Conservation (phyloP, 1,139 yeast species). For the Saccharomyces hybrid region DNA sequence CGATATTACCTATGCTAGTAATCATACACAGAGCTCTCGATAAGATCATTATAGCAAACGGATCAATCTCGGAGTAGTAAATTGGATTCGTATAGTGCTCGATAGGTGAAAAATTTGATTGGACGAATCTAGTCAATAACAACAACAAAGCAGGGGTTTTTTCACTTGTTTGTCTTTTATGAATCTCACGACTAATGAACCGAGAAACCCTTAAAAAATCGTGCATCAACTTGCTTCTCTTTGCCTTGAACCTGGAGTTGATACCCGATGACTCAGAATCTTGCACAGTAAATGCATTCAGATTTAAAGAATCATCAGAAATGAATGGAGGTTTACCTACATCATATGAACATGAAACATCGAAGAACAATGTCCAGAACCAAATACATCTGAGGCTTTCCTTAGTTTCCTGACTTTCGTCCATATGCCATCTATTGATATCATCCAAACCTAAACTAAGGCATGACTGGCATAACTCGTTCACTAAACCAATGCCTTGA, state of each 20-base stretch:
- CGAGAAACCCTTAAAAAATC: conserved; percentile 12
- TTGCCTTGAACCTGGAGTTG: not conserved
- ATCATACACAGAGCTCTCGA: conserved; percentile 15
- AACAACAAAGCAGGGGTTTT: conserved; percentile 6
- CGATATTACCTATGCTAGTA: conserved; percentile 13
- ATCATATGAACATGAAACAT: conserved; percentile 22
- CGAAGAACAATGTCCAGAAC: conserved; percentile 24
- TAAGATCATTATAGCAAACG: conserved; percentile 14
- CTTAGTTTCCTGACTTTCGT: conserved; percentile 6
- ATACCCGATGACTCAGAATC: not conserved
- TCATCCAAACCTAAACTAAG: conserved; percentile 14
- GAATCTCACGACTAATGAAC: conserved; percentile 9
- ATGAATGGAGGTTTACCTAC: conserved; percentile 23
- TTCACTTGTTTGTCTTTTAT: conserved; percentile 4
- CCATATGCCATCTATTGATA: conserved; percentile 12
- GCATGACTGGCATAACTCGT: conserved; percentile 11
- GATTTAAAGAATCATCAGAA: conserved; percentile 13
- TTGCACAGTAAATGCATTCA: conserved; percentile 5
- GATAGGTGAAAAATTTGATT: conserved; percentile 9
- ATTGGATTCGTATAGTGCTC: conserved; percentile 10
- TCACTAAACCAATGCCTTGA: conserved; percentile 5
- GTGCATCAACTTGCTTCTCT: conserved; percentile 6
- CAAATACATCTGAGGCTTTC: conserved; percentile 17
- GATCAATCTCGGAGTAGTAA: conserved; percentile 8
- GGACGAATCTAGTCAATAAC: conserved; percentile 9